These are phyloP conservation scores for Ceratocystis variospora DNA, from an alignment of 2,329 filamentous ascomycete species.

Conservation along the genomic window DNA sequence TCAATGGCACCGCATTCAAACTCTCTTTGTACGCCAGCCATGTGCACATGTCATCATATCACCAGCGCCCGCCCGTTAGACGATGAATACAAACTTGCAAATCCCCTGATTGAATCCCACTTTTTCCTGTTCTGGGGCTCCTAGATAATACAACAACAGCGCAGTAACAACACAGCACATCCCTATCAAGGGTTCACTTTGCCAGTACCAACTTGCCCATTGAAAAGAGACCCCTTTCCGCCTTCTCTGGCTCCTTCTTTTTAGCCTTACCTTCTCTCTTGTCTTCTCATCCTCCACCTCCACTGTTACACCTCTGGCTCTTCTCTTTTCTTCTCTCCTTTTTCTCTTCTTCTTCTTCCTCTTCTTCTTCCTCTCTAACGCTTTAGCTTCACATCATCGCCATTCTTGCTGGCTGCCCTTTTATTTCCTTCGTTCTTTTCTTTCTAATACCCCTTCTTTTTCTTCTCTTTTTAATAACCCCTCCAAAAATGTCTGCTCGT, in stretches of 20 bases:
- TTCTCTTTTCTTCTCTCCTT: slow-evolving; percentile 15
- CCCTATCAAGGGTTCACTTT: slow-evolving; percentile 1
- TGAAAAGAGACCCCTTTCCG: slow-evolving; percentile 17
- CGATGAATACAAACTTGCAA: not conserved
- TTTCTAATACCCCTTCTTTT: slow-evolving; percentile 13
- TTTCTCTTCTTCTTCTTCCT: slow-evolving; percentile 10
- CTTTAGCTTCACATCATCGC: not conserved
- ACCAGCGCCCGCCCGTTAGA: no score
- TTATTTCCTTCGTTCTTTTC: slow-evolving; percentile 1
- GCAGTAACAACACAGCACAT: not conserved
- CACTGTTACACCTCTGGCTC: not conserved
- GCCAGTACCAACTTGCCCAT: slow-evolving; percentile 1
- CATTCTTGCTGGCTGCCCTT: not conserved
- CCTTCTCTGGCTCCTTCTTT: slow-evolving; percentile 4
- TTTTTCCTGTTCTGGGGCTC: slow-evolving; percentile 14
- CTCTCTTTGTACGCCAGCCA: no score
- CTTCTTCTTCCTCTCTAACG: not conserved
- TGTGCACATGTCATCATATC: no score
- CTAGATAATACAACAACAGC: slow-evolving; percentile 6
- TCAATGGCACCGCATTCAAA: no score
- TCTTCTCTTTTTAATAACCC: not conserved
- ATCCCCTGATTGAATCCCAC: slow-evolving; percentile 14
- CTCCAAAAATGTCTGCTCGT: slow-evolving; percentile 51
- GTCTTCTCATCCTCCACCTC: slow-evolving; percentile 3
- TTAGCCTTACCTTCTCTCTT: slow-evolving; percentile 12